Percentiles rank a stretch among this genome's conserved stretches.
phyloP scores from a whole-genome alignment of 2,329 filamentous ascomycete species.

The Trichoderma sp. region DNA sequence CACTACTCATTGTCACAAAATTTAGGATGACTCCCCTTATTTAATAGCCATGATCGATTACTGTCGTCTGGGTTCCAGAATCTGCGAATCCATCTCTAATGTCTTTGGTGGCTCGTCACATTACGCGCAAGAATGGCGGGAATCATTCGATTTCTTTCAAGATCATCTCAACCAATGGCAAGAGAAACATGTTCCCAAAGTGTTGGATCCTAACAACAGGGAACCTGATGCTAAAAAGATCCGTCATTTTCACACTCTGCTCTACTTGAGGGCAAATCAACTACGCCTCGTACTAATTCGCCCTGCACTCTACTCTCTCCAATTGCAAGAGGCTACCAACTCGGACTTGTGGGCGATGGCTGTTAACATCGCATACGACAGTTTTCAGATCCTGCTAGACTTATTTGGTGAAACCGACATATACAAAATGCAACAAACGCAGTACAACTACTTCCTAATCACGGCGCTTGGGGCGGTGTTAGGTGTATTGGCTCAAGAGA shows the following conservation, averaged over 20 bases:
- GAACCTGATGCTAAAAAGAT: neutral
- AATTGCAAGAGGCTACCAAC: neutral
- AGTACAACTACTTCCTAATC: neutral
- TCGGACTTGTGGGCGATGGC: neutral
- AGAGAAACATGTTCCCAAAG: neutral
- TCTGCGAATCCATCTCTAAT: neutral
- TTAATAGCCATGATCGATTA: neutral
- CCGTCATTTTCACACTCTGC: neutral
- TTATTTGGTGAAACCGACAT: neutral
- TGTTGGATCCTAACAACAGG: neutral
- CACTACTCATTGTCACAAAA: neutral
- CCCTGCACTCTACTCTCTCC: neutral
- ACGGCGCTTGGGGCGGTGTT: neutral
- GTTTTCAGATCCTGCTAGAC: neutral
- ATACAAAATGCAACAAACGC: neutral
- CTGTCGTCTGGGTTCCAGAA: neutral
- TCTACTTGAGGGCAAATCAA: neutral
- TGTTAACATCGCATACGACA: neutral
- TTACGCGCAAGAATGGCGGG: neutral
- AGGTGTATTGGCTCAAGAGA: neutral
- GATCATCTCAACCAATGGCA: neutral
- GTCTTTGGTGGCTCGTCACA: neutral
- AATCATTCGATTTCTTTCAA: neutral
- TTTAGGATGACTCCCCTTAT: neutral
- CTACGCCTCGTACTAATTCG: neutral